Evolutionary conservation across 768 basidiomycete species (phyloP).

Genomic region (Boletus barrowsii): DNA sequence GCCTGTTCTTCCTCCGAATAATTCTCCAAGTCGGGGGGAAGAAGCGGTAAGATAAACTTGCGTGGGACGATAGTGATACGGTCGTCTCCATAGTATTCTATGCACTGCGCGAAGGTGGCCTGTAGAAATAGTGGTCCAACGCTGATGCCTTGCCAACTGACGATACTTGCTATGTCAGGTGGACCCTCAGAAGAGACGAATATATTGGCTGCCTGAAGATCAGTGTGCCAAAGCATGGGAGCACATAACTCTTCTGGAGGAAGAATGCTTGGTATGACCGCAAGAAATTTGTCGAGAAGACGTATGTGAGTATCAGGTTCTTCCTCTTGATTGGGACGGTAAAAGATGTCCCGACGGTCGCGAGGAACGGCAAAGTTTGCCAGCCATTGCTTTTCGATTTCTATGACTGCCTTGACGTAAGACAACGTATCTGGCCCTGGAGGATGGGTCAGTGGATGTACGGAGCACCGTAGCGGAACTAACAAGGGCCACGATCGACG

Average conservation of each 20-base stretch:
- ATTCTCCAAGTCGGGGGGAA: no score
- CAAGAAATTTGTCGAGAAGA: constrained; percentile 13
- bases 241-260: constrained; percentile 1
- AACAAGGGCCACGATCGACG: constrained; percentile 34
- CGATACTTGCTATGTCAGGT: no score
- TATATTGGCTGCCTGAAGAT: constrained; percentile 14
- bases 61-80: no score
- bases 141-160: constrained; percentile 10
- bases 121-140: constrained; percentile 14
- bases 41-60: no score
- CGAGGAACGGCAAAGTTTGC: neutral
- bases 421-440: neutral
- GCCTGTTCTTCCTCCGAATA: no score
- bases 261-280: neutral
- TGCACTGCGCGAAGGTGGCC: constrained; percentile 2
- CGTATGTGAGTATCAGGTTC: constrained; percentile 3
- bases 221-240: constrained; percentile 14
- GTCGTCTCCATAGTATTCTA: constrained; percentile 2
- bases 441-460: no score
- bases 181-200: constrained; percentile 4
- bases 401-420: neutral
- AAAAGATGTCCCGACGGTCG: neutral
- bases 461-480: no score
- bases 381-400: neutral
- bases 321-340: neutral